A percentile compares a stretch with the other conserved stretches of the same genome.
These are phyloP conservation scores for Aquilaria sinensis DNA, from an alignment of 345 rosid genomes.

Conservation along the genomic window DNA sequence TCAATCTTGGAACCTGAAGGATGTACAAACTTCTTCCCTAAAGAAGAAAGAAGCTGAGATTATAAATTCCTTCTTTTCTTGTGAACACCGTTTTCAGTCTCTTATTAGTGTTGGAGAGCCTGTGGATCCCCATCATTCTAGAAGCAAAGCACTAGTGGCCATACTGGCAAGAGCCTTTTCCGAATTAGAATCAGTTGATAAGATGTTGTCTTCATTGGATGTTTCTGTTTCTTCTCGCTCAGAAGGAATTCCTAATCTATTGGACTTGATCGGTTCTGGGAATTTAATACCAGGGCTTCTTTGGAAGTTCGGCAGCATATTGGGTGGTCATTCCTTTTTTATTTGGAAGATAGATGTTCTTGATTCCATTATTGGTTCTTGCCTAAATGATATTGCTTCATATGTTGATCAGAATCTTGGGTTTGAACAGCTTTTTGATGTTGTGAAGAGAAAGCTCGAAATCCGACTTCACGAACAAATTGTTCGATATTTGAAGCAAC, in stretches of 20 bases:
- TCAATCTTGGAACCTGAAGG: slow-evolving; percentile 79
- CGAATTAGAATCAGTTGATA: slow-evolving; percentile 60
- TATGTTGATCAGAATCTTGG: slow-evolving; percentile 75
- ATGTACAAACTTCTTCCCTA: slow-evolving; percentile 52
- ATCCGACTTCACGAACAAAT: slow-evolving; percentile 68
- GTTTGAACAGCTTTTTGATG: slow-evolving; percentile 74
- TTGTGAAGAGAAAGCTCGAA: slow-evolving; percentile 70
- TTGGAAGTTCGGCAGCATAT: slow-evolving; percentile 63
- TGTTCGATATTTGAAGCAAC: slow-evolving; percentile 51
- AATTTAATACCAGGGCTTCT: slow-evolving; percentile 44
- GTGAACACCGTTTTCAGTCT: slow-evolving; percentile 58
- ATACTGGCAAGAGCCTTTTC: slow-evolving; percentile 53
- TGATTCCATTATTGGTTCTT: slow-evolving; percentile 78
- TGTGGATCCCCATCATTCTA: slow-evolving; percentile 36
- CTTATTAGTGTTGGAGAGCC: slow-evolving; percentile 42
- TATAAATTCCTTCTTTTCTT: slow-evolving; percentile 43
- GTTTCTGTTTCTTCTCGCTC: slow-evolving; percentile 32
- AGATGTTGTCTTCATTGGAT: slow-evolving; percentile 36
- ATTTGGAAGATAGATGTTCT: slow-evolving; percentile 79
- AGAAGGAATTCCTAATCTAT: slow-evolving; percentile 38
- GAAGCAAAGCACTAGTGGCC: slow-evolving; percentile 54
- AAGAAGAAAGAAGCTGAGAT: slow-evolving; percentile 56
- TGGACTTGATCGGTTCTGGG: slow-evolving; percentile 48
- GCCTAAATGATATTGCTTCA: slow-evolving; percentile 67
- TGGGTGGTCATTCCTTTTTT: slow-evolving; percentile 59